These are phyloP conservation scores for Curvularia spicifera DNA, from an alignment of 2,329 filamentous ascomycete genomes.

Conservation along the genomic window DNA sequence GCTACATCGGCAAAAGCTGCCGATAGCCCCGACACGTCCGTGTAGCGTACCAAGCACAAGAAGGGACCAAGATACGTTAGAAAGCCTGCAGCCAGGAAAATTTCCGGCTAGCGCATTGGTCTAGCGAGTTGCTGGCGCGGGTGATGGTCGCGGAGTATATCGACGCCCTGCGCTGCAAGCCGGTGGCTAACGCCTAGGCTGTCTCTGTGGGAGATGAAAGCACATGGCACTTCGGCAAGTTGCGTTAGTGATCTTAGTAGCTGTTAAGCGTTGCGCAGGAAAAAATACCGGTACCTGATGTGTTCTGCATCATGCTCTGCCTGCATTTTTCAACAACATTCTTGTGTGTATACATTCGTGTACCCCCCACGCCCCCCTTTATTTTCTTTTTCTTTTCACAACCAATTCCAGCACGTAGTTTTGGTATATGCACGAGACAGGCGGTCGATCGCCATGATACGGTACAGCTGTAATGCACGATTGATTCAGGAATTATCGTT, in stretches of 20 bases:
- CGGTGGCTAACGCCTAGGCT: not conserved
- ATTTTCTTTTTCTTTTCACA: too few species aligned
- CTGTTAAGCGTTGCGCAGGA: not conserved
- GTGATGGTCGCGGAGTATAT: not conserved
- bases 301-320: too few species aligned
- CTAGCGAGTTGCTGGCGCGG: not conserved
- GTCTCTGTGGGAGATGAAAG: not conserved
- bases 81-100: not conserved
- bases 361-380: too few species aligned
- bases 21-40: not conserved
- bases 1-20: not conserved
- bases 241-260: not conserved
- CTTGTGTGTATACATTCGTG: too few species aligned
- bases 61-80: not conserved
- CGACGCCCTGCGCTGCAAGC: not conserved
- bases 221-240: not conserved
- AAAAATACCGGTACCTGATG: not conserved
- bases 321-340: too few species aligned
- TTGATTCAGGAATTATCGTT: not conserved
- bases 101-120: not conserved
- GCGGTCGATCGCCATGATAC: not conserved
- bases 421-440: not conserved
- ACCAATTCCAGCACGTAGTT: too few species aligned
- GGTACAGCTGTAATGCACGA: not conserved
- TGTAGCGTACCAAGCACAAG: not conserved